Evolutionary conservation across 352 stramenopile genomes (phyloP), one percentile per base, ranked within the genome.

Genomic region (Globisporangium spinosum): DNA sequence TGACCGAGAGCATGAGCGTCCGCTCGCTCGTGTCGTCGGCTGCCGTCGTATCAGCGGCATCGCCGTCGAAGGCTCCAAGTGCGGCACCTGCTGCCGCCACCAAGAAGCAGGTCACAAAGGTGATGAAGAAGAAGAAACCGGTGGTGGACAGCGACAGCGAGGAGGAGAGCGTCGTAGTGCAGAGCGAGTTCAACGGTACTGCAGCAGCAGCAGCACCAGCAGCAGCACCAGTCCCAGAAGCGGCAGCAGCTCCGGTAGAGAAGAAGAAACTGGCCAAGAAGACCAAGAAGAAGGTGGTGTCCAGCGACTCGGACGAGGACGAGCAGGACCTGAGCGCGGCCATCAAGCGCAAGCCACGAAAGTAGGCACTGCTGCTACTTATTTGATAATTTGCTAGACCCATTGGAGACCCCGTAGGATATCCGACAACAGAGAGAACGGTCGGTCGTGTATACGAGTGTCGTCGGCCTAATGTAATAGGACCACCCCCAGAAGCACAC

Each of bases 291-390:
- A 80, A 80, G 55, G 68, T 59, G 34, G 69, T 60, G 34, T 71
- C 74, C 32, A 87, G 73, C 38, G 87, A 79, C 43, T 79, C 87
- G 32, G 71, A 79, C 67, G 73, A 82, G 20, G 75, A 85, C 13
- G 76, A 85, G 27, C 77, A 89, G 62, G 83, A 94, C 65, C 65
- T 94, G 63, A 84, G 76, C 60, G 79, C 83, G 6, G 87, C 87
- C 49, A 81, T 94, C 61, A 94, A 92, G 75, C 81, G 78, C 71
- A 94, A 94, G 67, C 64, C 64, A 12, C 64, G 58, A 29, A 73
- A 73, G 58, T 71, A 56, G 20, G 27, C 3, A 49, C 40, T 20
- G 4, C 43, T 22, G 7, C 43, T 22, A 51, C 43, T 51, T 51
- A 51, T 51, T 51, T 51, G 43, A 51, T 62, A 34, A 45, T 62